A percentile compares a stretch with the other conserved stretches of the same genome.
Conservation (phyloP, 2,329 filamentous ascomycete genomes). For the Lomentospora prolificans region DNA sequence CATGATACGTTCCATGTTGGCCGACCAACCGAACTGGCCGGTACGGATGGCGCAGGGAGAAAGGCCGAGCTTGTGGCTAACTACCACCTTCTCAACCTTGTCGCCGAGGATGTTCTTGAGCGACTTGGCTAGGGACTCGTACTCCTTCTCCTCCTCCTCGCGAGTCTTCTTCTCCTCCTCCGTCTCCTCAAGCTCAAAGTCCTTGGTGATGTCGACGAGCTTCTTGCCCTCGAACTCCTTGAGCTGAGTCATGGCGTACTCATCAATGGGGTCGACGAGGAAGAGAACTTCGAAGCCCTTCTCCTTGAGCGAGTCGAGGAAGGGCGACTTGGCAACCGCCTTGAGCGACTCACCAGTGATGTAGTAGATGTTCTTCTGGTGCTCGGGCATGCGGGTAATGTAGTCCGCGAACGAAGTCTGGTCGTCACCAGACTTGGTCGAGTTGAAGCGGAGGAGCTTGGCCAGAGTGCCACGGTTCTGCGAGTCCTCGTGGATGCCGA, state of each 20-base stretch:
- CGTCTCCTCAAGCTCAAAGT: conserved; percentile 99
- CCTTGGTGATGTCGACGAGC: conserved; percentile 99
- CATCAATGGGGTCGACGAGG: conserved; percentile 97
- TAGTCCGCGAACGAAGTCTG: conserved; percentile 92
- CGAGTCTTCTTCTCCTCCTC: conserved; percentile 97
- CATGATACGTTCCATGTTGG: conserved; percentile 99
- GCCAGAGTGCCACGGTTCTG: conserved; percentile 90
- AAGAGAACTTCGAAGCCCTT: conserved; percentile 99
- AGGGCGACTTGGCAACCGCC: conserved; percentile 95
- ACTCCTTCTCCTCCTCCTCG: conserved; percentile 98
- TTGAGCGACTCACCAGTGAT: conserved; percentile 99
- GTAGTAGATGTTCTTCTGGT: conserved; percentile 99
- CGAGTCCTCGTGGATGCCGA: conserved; percentile 98
- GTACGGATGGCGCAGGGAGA: conserved; percentile 98
- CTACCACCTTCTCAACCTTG: conserved; percentile 99
- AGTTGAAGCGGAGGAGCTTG: conserved; percentile 98
- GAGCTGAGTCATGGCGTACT: conserved; percentile 98
- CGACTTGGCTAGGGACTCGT: conserved; percentile 83
- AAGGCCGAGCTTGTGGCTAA: conserved; percentile 92
- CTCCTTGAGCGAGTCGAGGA: conserved; percentile 96
- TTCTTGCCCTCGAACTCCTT: conserved; percentile 99
- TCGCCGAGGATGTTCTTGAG: conserved; percentile 99
- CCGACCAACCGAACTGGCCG: conserved; percentile 98
- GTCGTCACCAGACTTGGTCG: conserved; percentile 97
- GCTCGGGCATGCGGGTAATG: conserved; percentile 97